Percentiles rank a stretch among this genome's conserved stretches.
Conservation (phyloP, 179 eudicot species). For the Patellifolia procumbens region DNA sequence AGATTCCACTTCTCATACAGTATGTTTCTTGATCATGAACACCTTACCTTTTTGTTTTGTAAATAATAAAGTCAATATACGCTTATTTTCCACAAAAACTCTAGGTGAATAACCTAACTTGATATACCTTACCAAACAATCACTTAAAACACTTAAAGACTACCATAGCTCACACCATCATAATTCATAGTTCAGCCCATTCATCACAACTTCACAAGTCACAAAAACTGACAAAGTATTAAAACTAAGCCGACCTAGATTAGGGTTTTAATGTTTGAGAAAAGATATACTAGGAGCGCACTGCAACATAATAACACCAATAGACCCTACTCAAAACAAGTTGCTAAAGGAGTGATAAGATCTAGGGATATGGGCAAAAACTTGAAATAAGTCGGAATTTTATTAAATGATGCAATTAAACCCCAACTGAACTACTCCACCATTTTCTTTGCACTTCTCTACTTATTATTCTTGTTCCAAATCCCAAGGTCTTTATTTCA, state of each 20-base stretch:
- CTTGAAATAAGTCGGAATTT: background rate
- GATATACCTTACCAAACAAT: too few relatives aligned
- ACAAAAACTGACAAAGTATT: background rate
- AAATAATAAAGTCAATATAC: too few relatives aligned
- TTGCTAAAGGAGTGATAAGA: background rate
- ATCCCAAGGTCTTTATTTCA: constrained; percentile 40
- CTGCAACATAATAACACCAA: background rate
- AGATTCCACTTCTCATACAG: too few relatives aligned
- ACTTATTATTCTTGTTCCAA: constrained; percentile 11
- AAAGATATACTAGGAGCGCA: background rate
- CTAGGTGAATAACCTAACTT: too few relatives aligned
- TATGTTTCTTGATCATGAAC: too few relatives aligned
- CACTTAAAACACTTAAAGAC: too few relatives aligned
- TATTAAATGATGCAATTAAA: constrained; percentile 19
- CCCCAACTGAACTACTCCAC: background rate
- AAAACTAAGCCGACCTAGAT: background rate
- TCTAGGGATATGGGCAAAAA: constrained; percentile 6
- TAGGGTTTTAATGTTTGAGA: constrained; percentile 10
- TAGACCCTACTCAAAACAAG: background rate
- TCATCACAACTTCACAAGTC: too few relatives aligned
- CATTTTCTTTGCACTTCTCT: constrained; percentile 3
- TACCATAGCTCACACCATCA: too few relatives aligned
- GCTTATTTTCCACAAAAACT: too few relatives aligned
- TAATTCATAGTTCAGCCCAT: too few relatives aligned
- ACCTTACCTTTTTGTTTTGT: too few relatives aligned